These are phyloP conservation scores for Solanum chacoense DNA, from an alignment of 305 asterid genomes.

Conservation along the genomic window DNA sequence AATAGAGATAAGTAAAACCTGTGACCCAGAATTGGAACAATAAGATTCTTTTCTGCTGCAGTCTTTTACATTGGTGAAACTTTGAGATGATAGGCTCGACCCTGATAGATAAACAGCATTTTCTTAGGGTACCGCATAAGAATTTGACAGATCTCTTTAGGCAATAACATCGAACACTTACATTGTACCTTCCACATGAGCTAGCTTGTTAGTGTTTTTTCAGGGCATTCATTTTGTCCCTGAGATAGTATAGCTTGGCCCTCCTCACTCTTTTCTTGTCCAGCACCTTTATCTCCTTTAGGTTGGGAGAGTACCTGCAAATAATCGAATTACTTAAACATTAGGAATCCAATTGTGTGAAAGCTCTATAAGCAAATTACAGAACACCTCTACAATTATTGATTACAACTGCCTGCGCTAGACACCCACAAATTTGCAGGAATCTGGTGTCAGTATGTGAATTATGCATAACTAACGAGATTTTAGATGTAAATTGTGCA, in stretches of 20 bases:
- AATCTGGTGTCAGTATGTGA: background rate
- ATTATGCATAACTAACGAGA: background rate
- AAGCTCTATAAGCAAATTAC: background rate
- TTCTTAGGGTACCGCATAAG: background rate
- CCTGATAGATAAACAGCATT: background rate
- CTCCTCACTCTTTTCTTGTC: constrained; percentile 90
- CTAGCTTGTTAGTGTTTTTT: constrained; percentile 37
- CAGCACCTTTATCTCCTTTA: constrained; percentile 82
- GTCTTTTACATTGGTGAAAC: background rate
- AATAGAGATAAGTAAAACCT: background rate
- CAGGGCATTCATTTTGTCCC: constrained; percentile 82
- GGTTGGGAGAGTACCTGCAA: constrained; percentile 87
- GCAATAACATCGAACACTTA: background rate
- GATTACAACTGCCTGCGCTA: rapidly evolving
- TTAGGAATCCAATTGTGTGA: background rate
- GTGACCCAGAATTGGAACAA: background rate
- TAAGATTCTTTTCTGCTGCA: background rate
- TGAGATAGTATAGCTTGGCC: constrained; percentile 92
- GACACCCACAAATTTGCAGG: background rate
- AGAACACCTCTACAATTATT: background rate
- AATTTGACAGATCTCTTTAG: background rate
- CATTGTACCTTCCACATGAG: background rate
- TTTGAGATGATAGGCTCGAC: background rate
- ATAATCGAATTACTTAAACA: background rate
- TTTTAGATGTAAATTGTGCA: background rate